phyloP scores from a whole-genome alignment of 202 grass and related monocot species.

The Miscanthus sacchariflorus region DNA sequence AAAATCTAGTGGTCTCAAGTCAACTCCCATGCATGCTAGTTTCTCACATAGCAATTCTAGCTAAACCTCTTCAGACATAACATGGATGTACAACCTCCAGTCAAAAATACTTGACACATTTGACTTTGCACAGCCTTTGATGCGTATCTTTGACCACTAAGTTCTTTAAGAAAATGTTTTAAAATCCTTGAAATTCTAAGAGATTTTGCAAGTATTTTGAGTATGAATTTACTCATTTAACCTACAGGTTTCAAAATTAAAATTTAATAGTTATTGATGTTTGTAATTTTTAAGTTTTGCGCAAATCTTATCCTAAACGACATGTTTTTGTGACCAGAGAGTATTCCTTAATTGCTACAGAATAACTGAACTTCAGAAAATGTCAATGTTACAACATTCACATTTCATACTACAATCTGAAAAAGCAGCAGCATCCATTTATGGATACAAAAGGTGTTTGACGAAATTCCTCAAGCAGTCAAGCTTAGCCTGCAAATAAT shows the following conservation, averaged over 20 bases:
- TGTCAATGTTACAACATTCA: neutral
- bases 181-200: neutral
- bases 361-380: neutral
- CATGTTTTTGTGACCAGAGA: neutral
- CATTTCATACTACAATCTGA: neutral
- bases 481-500: neutral
- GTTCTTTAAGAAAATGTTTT: neutral
- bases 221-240: neutral
- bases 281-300: neutral
- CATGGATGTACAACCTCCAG: conserved; percentile 1
- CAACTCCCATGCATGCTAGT: conserved; percentile 15
- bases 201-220: neutral
- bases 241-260: neutral
- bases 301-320: neutral
- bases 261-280: neutral
- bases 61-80: neutral
- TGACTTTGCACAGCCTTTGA: neutral
- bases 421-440: neutral
- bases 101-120: neutral
- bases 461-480: conserved; percentile 11
- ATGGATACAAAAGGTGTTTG: neutral
- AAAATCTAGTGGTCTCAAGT: neutral
- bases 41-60: neutral
- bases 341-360: neutral
- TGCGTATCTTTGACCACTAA: neutral